Percentiles rank a stretch among this genome's conserved stretches.
Evolutionary conservation across 1,284 basidiomycete genomes (phyloP).

Genomic region (Rhodotorula sp.): DNA sequence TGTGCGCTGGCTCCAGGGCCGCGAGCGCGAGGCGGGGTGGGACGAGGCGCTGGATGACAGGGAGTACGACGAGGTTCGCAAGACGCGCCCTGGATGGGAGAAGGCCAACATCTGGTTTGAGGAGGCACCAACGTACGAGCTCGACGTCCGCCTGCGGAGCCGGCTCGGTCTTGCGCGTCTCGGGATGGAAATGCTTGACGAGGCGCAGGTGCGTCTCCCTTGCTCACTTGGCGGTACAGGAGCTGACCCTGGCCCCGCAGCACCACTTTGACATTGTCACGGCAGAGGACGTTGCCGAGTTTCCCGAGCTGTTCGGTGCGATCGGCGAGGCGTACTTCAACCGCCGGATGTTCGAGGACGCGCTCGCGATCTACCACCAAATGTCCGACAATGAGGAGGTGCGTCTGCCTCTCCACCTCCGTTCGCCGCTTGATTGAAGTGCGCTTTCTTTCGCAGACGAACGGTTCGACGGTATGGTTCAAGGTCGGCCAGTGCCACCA

Average conservation of each 20-base stretch:
- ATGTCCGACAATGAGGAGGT: conserved; percentile 73
- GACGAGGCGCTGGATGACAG: conserved; percentile 80
- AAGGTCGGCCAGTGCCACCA: conserved; percentile 55
- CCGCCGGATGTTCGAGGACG: conserved; percentile 68
- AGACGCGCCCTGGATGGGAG: conserved; percentile 45
- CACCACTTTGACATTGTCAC: conserved; percentile 73
- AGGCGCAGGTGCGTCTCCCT: conserved; percentile 67
- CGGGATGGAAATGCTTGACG: conserved; percentile 73
- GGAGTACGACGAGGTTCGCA: conserved; percentile 70
- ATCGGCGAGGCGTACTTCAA: conserved; percentile 83
- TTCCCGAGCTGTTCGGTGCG: conserved; percentile 74
- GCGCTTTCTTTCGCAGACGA: conserved; percentile 32
- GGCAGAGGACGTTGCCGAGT: conserved; percentile 66
- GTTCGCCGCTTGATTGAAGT: background rate
- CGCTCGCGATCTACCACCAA: conserved; percentile 73
- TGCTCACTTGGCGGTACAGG: background rate
- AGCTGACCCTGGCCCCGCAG: conserved; percentile 52
- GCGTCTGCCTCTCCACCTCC: conserved; percentile 27
- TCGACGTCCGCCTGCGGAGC: conserved; percentile 81
- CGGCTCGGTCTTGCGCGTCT: conserved; percentile 83
- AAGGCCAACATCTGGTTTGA: conserved; percentile 50
- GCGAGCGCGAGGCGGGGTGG: conserved; percentile 75
- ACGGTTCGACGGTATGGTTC: conserved; percentile 42
- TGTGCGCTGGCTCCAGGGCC: conserved; percentile 84
- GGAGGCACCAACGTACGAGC: conserved; percentile 57